Conservation (phyloP, 208 protist species). For the Trypanosoma platydactyli region DNA sequence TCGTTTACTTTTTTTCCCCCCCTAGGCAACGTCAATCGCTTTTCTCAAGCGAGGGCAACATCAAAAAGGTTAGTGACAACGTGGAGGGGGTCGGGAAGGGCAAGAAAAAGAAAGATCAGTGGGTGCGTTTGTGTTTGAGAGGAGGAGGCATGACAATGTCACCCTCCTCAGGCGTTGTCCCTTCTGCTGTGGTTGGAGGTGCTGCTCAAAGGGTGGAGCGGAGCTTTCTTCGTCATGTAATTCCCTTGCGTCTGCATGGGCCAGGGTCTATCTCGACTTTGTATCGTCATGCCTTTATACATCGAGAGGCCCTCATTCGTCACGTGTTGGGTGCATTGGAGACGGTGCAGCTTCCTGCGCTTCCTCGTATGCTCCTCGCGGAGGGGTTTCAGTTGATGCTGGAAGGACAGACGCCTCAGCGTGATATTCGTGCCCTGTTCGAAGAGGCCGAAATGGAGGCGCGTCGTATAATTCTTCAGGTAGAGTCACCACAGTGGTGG, state of each 20-base stretch:
- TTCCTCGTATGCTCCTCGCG: slow-evolving; percentile 81
- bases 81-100: too few species aligned
- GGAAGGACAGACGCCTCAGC: slow-evolving; percentile 64
- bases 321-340: slow-evolving; percentile 61
- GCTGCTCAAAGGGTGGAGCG: slow-evolving; percentile 12
- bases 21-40: too few species aligned
- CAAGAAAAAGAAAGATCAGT: background rate
- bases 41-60: too few species aligned
- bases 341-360: slow-evolving; percentile 64
- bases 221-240: slow-evolving; percentile 71
- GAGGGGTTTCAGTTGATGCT: slow-evolving; percentile 81
- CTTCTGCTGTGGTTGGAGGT: too few species aligned
- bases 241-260: slow-evolving; percentile 71
- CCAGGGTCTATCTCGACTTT: slow-evolving; percentile 49
- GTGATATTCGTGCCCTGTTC: slow-evolving; percentile 75
- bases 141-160: slow-evolving; percentile 6
- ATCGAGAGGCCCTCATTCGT: slow-evolving; percentile 60
- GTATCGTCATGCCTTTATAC: slow-evolving; percentile 74
- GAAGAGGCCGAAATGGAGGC: slow-evolving; percentile 69
- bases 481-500: slow-evolving; percentile 17
- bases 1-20: too few species aligned
- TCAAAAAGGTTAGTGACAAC: too few species aligned
- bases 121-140: background rate
- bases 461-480: slow-evolving; percentile 49
- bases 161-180: background rate